A percentile compares a stretch with the other conserved stretches of the same genome.
Conservation (phyloP, 2,329 filamentous ascomycete species). For the Phyllosticta citrichinensis region DNA sequence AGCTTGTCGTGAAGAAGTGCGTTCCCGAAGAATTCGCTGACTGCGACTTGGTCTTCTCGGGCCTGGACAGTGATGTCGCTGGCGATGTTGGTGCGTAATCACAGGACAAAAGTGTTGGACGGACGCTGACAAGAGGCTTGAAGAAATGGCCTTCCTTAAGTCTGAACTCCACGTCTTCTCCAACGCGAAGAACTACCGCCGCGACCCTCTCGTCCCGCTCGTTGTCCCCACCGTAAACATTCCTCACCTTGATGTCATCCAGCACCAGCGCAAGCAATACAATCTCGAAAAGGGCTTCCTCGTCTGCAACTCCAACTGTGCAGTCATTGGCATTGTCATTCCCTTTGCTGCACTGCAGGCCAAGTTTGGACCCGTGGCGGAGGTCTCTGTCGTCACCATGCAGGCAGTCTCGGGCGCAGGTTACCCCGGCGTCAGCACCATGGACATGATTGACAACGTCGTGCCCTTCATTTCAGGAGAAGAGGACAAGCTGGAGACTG, state of each 20-base stretch:
- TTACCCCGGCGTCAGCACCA: slow-evolving; percentile 79
- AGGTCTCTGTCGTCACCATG: slow-evolving; percentile 83
- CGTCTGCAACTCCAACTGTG: slow-evolving; percentile 97
- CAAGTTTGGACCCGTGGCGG: slow-evolving; percentile 66
- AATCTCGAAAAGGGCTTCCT: slow-evolving; percentile 75
- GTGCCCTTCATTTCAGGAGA: slow-evolving; percentile 89
- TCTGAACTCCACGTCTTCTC: slow-evolving; percentile 88
- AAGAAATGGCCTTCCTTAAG: slow-evolving; percentile 83
- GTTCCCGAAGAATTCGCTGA: slow-evolving; percentile 71
- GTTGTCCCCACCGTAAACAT: slow-evolving; percentile 95
- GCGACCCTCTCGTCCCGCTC: slow-evolving; percentile 79
- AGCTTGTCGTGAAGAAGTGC: slow-evolving; percentile 79
- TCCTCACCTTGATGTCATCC: slow-evolving; percentile 73
- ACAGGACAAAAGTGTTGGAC: not conserved
- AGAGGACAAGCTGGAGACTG: slow-evolving; percentile 91
- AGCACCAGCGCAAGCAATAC: slow-evolving; percentile 70
- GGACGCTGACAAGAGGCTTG: not conserved
- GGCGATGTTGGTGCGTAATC: slow-evolving; percentile 66
- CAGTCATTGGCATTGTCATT: slow-evolving; percentile 90
- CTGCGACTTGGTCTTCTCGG: slow-evolving; percentile 89
- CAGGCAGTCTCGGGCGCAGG: slow-evolving; percentile 91
- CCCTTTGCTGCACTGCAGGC: slow-evolving; percentile 85
- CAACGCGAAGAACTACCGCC: slow-evolving; percentile 95
- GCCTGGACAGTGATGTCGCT: slow-evolving; percentile 84
- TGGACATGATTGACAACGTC: slow-evolving; percentile 95